These are phyloP conservation scores for Jamesozyma lodderae DNA, from an alignment of 805 yeast species.

Conservation along the genomic window DNA sequence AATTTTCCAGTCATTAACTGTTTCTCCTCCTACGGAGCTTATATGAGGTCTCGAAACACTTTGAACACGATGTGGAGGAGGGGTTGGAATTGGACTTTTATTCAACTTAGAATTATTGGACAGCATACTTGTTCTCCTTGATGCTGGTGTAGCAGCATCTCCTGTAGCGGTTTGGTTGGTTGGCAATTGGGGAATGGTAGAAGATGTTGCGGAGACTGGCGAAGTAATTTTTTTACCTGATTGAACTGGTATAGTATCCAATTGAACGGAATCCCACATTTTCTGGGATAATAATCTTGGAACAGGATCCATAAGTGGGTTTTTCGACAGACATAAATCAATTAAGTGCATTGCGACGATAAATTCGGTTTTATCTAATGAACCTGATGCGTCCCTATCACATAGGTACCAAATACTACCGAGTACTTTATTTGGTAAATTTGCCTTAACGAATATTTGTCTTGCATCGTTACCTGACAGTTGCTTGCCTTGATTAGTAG, in stretches of 20 bases:
- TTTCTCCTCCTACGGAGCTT: constrained; percentile 1
- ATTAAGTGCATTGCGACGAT: constrained; percentile 91
- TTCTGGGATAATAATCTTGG: constrained; percentile 39
- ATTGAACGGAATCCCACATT: constrained; percentile 32
- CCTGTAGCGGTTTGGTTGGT: neutral
- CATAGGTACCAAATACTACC: constrained; percentile 86
- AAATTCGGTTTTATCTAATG: constrained; percentile 63
- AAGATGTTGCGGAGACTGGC: neutral
- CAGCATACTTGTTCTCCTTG: neutral
- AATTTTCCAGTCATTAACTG: constrained; percentile 48
- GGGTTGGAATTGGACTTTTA: neutral
- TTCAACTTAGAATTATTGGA: neutral
- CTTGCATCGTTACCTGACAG: constrained; percentile 70
- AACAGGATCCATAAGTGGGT: constrained; percentile 52
- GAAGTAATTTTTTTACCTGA: constrained; percentile 1
- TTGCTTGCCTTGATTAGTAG: constrained; percentile 28
- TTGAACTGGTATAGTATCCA: constrained; percentile 4
- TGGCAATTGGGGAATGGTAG: neutral
- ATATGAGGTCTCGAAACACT: neutral
- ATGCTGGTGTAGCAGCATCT: neutral
- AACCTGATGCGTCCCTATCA: constrained; percentile 67
- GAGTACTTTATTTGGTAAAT: constrained; percentile 62
- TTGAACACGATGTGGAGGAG: constrained; percentile 1
- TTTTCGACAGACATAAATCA: constrained; percentile 53
- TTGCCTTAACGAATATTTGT: constrained; percentile 80